phyloP scores from a whole-genome alignment of 345 rosid genomes.

The Citrus trifoliata region DNA sequence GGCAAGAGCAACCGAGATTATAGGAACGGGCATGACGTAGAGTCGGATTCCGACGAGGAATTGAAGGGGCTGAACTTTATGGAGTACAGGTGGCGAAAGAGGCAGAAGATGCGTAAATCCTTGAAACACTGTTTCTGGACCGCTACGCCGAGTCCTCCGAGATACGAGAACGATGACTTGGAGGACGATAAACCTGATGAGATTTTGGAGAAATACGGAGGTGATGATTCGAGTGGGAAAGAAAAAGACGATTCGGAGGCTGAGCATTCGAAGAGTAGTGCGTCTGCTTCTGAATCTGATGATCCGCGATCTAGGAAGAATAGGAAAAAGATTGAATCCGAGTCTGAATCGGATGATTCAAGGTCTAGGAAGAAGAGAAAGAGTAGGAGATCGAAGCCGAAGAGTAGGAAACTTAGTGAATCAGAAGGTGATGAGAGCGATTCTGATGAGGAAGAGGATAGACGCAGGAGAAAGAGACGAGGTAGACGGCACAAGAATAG shows the following conservation, averaged over 20 bases:
- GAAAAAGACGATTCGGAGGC: constrained; percentile 25
- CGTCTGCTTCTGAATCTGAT: constrained; percentile 40
- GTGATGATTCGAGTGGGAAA: constrained; percentile 30
- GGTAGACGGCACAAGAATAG: constrained; percentile 30
- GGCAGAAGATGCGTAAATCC: constrained; percentile 81
- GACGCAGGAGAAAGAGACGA: constrained; percentile 38
- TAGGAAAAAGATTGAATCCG: constrained; percentile 29
- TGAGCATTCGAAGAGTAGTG: constrained; percentile 19
- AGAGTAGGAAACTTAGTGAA: constrained; percentile 33
- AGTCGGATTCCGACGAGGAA: constrained; percentile 87
- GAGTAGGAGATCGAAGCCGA: constrained; percentile 31
- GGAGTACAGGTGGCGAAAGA: constrained; percentile 80
- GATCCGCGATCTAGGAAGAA: constrained; percentile 27
- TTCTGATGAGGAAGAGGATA: constrained; percentile 41
- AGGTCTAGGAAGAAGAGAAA: constrained; percentile 31
- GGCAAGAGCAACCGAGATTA: constrained; percentile 56
- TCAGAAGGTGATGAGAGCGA: constrained; percentile 50
- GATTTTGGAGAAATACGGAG: constrained; percentile 32
- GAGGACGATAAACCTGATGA: constrained; percentile 48
- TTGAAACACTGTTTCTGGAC: constrained; percentile 61
- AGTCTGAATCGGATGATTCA: constrained; percentile 34
- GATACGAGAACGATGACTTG: constrained; percentile 41
- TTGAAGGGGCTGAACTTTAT: constrained; percentile 70
- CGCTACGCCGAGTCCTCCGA: constrained; percentile 78
- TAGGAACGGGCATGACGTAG: constrained; percentile 42